Evolutionary conservation across 2,329 filamentous ascomycete genomes (phyloP), one percentile per base, ranked within the genome.

Genomic region (Sporothrix dimorphospora): DNA sequence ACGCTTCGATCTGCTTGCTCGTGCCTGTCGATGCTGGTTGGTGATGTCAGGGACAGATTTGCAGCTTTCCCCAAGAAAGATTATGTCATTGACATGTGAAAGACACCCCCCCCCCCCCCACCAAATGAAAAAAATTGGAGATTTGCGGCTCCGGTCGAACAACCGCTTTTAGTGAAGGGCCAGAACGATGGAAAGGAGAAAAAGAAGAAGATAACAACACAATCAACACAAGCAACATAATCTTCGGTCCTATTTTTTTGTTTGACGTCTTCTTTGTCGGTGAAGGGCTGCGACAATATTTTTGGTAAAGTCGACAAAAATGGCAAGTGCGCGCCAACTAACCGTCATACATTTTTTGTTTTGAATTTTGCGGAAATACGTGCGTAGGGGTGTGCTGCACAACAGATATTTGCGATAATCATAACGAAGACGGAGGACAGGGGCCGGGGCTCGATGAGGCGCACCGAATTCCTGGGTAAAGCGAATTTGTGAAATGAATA

Each of bases 11-110:
- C 40, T 45, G 21, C 40, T 47, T 65, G 57, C 21, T 8, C 14
- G 61, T 65, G 61, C 40, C 9, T 67, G 27, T 67, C 27, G 45
- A 67, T 34, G 40, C 59, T 45, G 8, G 19, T 65, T 45, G 59
- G 38, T 65, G 59, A 65, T 65, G 59, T 45, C 59, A 65, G 59
- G 34, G 59, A n/a, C 12, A 27, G 38, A 14, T 21, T 47, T 27
- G 51, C 51, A 49, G 19, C 16, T n/a, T 7, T 8, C 11, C 9
- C 59, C n/a, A n/a, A n/a, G n/a, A 24, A 8, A 57, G 49, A 70
- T 59, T 59, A 61, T 70, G 68, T 70, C 68, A 70, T 59, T 70
- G 21, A 47, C 68, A 70, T 70, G 68, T 70, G 68, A 70, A 70
- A 53, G 24, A 55, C 66, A 27, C 66, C 19, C n/a, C n/a, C n/a